Percentiles rank a stretch among this genome's conserved stretches.
Evolutionary conservation across 306 rosid species (phyloP).

Genomic region (Hylodesmum podocarpum): DNA sequence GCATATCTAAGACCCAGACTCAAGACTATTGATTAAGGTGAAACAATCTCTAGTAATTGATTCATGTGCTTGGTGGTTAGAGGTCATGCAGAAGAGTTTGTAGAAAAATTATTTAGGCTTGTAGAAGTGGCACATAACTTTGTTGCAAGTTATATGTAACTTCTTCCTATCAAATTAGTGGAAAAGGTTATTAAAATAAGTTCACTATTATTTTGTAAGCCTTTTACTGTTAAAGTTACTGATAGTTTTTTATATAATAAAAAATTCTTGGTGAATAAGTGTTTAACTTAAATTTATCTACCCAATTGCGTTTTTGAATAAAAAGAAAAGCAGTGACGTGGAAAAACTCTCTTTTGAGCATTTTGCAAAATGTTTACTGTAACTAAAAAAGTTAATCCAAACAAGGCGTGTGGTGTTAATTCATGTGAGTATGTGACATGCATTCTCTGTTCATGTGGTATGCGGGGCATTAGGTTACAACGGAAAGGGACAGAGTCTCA

Average conservation of each 20-base stretch:
- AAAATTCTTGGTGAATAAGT: neutral
- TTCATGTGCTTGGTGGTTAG: no score
- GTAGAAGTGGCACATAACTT: neutral
- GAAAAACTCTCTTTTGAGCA: neutral
- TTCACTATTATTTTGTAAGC: no score
- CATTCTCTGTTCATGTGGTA: conserved; percentile 16
- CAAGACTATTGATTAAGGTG: no score
- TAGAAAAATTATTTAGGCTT: neutral
- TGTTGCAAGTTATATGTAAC: neutral
- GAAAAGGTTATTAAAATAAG: neutral
- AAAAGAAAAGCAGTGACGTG: neutral
- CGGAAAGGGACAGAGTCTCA: no score
- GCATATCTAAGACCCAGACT: no score
- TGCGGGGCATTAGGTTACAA: conserved; percentile 40
- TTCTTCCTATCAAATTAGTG: neutral
- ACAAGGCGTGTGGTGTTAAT: neutral
- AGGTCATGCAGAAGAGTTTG: neutral
- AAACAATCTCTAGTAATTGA: no score
- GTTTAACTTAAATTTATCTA: neutral
- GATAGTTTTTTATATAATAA: neutral
- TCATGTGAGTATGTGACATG: neutral
- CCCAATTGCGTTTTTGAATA: neutral
- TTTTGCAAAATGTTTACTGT: neutral
- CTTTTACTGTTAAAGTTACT: no score
- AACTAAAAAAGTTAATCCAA: neutral